Evolutionary conservation across 495 filamentous ascomycete species (phyloP), one percentile per base, ranked within the genome.

Genomic region (Tuber magnatum): DNA sequence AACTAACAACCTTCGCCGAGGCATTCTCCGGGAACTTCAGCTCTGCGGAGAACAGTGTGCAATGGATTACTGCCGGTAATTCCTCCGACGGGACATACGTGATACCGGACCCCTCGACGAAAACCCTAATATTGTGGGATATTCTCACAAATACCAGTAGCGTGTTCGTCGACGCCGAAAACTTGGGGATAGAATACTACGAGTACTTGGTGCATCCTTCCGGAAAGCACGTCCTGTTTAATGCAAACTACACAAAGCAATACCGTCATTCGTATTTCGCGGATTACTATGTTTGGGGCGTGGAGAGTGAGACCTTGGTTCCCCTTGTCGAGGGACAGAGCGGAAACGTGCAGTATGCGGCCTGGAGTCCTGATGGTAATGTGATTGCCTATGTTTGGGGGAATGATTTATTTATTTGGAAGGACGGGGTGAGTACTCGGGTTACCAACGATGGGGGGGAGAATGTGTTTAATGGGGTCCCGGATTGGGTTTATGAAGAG

Each of bases 401-500:
- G 12, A 89, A 89, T 82, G 85, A 90, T 81, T 79, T 90, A 10
- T 89, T 85, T 83, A 73, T 90, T 68, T 87, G 86, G 84, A 83
- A 83, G 74, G 82, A 84, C 44, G 86, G 86, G 41, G 79, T 80
- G 18, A 80, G 86, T 14, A 84, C 85, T 38, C 86, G 86, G 75
- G 84, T 89, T 75, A 90, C 88, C 22, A 78, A 83, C 18, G 85
- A 89, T 80, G 88, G 88, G 39, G 84, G 86, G 0, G 85, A 85
- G 0, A 86, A 88, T 78, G 73, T 86, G 61, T 89, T 89, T 80
- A 88, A 90, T 70, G 88, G 85, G 20, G 85, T 90, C 7, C 88
- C 88, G 0, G 88, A 89, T 72, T 90, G 88, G 88, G 88, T 90
- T 9, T 89, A 90, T 77, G 88, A 89, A 73, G 88, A 90, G 75